Evolutionary conservation across 192 early-diverging fungal species (phyloP), one percentile per base, ranked within the genome.

Genomic region (Coemansia sp.): DNA sequence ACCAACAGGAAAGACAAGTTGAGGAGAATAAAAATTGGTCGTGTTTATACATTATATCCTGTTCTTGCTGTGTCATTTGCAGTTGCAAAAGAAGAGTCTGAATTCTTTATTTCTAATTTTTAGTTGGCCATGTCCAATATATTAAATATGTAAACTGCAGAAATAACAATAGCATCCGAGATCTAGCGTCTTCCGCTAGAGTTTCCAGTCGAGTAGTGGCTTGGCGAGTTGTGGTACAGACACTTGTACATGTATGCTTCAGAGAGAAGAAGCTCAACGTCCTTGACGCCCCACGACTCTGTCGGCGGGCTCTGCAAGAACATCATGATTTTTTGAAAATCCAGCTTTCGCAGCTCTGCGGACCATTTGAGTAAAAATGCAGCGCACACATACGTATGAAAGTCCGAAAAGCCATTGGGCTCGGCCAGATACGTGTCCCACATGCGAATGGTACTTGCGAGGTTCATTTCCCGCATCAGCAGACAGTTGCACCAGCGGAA

Each of bases 401-500:
- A 99, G 58, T 90, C 94, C 0, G 95, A 95, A 68, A 99, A 98
- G 5, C 83, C 83, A 39, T 80, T 71, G 39, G 68, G 65, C 57
- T 84, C 83, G 5, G 77, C 92, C 70, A 95, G 74, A 73, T 98
- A 99, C 44, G 96, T 96, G 71, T 99, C 98, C 98, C 98, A 99
- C 93, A 99, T 98, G 32, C 98, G 90, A 49, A 99, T 92, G 4
- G 89, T 97, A 69, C 87, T 91, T 57, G 85, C 79, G 5, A 98
- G 79, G 26, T 91, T 89, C 45, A 99, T 78, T 77, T 99, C 98
- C 49, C 98, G 89, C 95, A 98, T 96, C 67, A 99, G 76, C 39
- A 99, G 72, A 78, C 98, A 99, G 83, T 99, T 99, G 89, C 98
- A 96, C 98, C 98, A 99, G 56, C 98, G 87, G 73, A 98, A 99